Base-by-base conservation (phyloP, 805 yeast species). In the Starmera amethionina region DNA sequence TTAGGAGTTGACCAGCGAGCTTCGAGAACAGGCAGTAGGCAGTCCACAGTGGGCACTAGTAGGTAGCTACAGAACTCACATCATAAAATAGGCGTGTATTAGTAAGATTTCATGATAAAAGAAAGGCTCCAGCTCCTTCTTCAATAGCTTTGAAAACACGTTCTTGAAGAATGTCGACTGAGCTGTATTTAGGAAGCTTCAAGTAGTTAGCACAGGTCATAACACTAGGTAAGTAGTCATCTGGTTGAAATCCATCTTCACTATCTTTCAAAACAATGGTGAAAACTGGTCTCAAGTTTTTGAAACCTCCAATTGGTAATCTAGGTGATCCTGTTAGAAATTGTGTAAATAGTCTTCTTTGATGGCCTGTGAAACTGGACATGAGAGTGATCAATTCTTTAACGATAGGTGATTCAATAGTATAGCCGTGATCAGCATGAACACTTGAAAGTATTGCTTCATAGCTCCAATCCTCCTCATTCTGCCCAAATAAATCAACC, bases 121-220 rank as follows among this genome's bases (percentile, higher is more conserved):
- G 68, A 59, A 89, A 89, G 1, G 94, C 84, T 29, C 86, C 90
- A 1, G 89, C 81, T 22, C 98, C 98, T 50, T 90, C 97, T 5
- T 67, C 68, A 53, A 88, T 75, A 0, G 97, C 97, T 44, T 75
- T 82, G 11, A 60, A 38, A 8, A 93, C 60, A 39, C 82, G 67
- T 29, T 65, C 55, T 38, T 58, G 64, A 80, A 93, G 70, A 2
- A 84, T 60, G 14, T 68, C 77, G 43, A 69, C 72, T 30, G 73
- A 64, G 4, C 86, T 72, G 56, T 90, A 93, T 46, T 82, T 75
- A 5, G 98, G 97, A 16, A 93, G 64, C 58, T 90, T 90, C 48
- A 90, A 68, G 55, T 90, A 93, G 56, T 90, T 90, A 4, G 95
- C 97, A 66, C 98, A 90, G 0, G 98, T 90, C 98, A 90, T 90